Evolutionary conservation across 495 filamentous ascomycete genomes (phyloP).

Genomic region (Coniosporium apollinis): DNA sequence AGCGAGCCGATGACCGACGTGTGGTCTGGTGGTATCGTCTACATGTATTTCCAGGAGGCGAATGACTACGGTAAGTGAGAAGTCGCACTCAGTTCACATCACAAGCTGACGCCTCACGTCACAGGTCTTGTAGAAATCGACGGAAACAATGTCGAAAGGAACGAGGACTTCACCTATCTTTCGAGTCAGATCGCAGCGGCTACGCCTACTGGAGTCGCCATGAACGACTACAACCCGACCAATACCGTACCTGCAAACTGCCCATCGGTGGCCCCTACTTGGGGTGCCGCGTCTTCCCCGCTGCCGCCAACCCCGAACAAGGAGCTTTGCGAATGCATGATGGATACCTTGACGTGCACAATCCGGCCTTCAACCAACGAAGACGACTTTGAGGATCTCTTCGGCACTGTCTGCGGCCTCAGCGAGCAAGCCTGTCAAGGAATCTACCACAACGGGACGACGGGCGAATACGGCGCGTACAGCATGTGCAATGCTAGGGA

Average conservation of each 20-base stretch:
- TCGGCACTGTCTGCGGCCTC: constrained; percentile 55
- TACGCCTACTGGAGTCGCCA: constrained; percentile 47
- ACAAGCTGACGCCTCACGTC: neutral
- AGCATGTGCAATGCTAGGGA: constrained; percentile 69
- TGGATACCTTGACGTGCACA: constrained; percentile 49
- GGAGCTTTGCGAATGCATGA: constrained; percentile 70
- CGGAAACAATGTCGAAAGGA: constrained; percentile 38
- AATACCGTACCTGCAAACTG: constrained; percentile 59
- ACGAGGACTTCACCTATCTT: constrained; percentile 60
- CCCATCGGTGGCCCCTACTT: constrained; percentile 44
- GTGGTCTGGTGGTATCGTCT: constrained; percentile 88
- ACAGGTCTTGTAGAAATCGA: constrained; percentile 48
- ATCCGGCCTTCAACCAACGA: constrained; percentile 31
- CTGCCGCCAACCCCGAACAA: constrained; percentile 71
- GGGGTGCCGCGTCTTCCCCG: constrained; percentile 44
- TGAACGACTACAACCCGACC: constrained; percentile 53
- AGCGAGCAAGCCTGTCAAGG: constrained; percentile 42
- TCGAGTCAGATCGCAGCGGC: constrained; percentile 50
- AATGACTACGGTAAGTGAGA: constrained; percentile 64
- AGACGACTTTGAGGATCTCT: constrained; percentile 44
- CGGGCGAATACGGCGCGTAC: constrained; percentile 73
- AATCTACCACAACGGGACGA: constrained; percentile 49
- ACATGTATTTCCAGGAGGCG: constrained; percentile 88
- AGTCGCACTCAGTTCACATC: neutral
- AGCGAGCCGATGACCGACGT: constrained; percentile 63